phyloP scores from a whole-genome alignment of 768 basidiomycete species.

The Phallus indusiatus region DNA sequence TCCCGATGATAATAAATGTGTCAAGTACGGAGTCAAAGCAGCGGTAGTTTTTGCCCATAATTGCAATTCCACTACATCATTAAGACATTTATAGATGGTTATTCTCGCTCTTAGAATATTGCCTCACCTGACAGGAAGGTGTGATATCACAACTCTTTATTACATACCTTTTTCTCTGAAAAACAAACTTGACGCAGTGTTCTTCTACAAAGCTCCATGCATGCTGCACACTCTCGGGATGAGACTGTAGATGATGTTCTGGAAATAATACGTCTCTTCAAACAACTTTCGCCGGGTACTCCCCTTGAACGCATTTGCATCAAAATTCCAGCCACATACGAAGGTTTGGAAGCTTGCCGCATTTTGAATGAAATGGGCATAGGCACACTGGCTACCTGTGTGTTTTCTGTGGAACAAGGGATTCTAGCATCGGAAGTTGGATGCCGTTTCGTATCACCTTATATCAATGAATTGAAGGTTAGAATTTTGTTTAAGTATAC shows the following conservation, averaged over 20 bases:
- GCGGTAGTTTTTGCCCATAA: background rate
- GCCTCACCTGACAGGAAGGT: slow-evolving; percentile 6
- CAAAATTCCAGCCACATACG: slow-evolving; percentile 49
- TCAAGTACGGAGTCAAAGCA: background rate
- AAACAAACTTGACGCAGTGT: background rate
- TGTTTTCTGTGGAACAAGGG: slow-evolving; percentile 49
- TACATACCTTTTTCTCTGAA: background rate
- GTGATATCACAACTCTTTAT: background rate
- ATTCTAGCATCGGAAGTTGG: slow-evolving; percentile 44
- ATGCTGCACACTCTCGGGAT: background rate
- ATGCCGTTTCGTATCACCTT: slow-evolving; percentile 44
- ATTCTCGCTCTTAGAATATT: slow-evolving; percentile 1
- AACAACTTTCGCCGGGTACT: slow-evolving; percentile 1
- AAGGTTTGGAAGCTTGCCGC: slow-evolving; percentile 40
- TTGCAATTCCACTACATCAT: background rate
- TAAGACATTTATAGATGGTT: background rate
- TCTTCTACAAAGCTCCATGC: background rate
- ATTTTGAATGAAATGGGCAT: slow-evolving; percentile 36
- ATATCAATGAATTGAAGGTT: slow-evolving; percentile 37
- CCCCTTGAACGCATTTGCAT: slow-evolving; percentile 41
- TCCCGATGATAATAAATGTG: background rate
- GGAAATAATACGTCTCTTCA: background rate
- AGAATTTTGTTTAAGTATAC: background rate
- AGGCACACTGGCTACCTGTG: slow-evolving; percentile 42
- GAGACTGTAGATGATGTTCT: slow-evolving; percentile 3